phyloP scores from a whole-genome alignment of 257 asterid species.

The Agastache rugosa region DNA sequence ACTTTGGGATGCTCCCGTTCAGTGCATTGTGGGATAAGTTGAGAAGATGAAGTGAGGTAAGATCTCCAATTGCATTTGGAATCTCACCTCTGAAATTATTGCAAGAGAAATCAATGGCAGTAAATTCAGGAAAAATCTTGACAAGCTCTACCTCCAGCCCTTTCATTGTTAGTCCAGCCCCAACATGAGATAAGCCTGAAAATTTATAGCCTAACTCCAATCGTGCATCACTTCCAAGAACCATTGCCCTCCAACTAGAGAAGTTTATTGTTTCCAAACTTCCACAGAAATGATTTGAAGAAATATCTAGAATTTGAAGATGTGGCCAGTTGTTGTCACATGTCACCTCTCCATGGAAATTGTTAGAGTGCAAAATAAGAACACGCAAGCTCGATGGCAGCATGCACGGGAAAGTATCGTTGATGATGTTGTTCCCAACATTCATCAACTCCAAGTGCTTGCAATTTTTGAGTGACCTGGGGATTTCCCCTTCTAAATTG shows the following conservation, averaged over 20 bases:
- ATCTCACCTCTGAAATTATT: not conserved
- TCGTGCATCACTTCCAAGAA: no score
- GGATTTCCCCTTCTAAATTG: slow-evolving; percentile 36
- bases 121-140: not conserved
- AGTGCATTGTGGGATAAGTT: not conserved
- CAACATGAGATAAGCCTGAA: no score
- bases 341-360: slow-evolving; percentile 44
- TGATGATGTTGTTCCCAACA: slow-evolving; percentile 48
- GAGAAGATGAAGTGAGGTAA: not conserved
- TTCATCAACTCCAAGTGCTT: slow-evolving; percentile 41
- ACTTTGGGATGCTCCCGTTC: no score
- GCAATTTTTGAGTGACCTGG: slow-evolving; percentile 47
- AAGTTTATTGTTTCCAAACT: no score
- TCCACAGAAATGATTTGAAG: slow-evolving; percentile 36
- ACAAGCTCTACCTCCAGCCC: not conserved
- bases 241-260: no score
- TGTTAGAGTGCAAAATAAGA: slow-evolving; percentile 49
- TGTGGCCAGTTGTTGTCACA: slow-evolving; percentile 34
- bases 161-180: not conserved
- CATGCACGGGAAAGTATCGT: slow-evolving; percentile 39
- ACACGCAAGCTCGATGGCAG: slow-evolving; percentile 49
- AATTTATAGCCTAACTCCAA: no score
- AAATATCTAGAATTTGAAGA: slow-evolving; percentile 36
- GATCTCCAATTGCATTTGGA: slow-evolving; percentile 1
- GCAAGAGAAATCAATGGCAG: not conserved